Evolutionary conservation across 1,139 yeast species (phyloP), one percentile per base, ranked within the genome.

Genomic region (Hemisphaericaspora xylanilytica): DNA sequence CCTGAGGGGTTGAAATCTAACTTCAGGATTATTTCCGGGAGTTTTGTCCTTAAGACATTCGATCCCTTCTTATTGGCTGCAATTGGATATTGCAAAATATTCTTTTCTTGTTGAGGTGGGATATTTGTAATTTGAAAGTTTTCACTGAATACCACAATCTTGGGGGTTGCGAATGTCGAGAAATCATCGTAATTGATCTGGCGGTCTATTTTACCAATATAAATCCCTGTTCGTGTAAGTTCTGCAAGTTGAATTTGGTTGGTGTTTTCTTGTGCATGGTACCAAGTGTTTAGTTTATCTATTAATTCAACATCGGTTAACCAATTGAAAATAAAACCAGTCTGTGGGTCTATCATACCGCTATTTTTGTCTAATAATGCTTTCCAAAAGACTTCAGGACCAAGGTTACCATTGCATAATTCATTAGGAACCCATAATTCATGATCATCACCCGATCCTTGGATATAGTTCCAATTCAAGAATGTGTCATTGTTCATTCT

Each of bases 391-490:
- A 75, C 38, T 1, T 55, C 50, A 0, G 92, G 79, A 1, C 70
- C 72, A 18, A 88, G 58, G 0, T 70, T 49, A 4, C 70, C 70
- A 1, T 50, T 39, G 33, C 67, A 60, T 1, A 67, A 39, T 2
- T 59, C 70, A 5, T 63, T 55, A 0, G 72, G 59, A 0, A 89
- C 80, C 97, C 96, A 89, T 18, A 83, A 65, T 52, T 89, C 96
- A 55, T 89, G 96, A 52, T 89, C 96, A 58, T 89, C 97, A 0
- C 94, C 96, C 0, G 96, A 89, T 1, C 96, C 96, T 59, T 87
- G 96, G 2, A 88, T 83, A 55, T 89, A 89, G 21, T 58, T 53
- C 60, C 67, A 63, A 2, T 55, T 37, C 5, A 48, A 46, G 11
- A 46, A 25, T 2, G 32, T 12, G 9, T 37, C 42, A 21, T 38